Percentiles rank a stretch among this genome's conserved stretches.
These are phyloP conservation scores for Aaosphaeria arxii DNA, from an alignment of 2,329 filamentous ascomycete species.

Conservation along the genomic window DNA sequence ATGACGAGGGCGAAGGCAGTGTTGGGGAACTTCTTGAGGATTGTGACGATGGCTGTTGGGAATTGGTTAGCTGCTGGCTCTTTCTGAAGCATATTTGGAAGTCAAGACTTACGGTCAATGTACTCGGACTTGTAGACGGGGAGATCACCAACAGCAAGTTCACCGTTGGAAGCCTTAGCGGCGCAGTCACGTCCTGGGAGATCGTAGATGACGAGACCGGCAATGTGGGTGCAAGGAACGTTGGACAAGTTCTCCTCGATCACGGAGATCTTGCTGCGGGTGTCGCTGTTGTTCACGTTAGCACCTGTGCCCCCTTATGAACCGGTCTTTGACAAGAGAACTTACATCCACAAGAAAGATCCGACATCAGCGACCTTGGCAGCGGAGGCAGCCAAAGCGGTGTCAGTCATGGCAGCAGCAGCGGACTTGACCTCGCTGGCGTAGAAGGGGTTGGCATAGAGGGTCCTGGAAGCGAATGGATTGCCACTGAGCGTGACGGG, in stretches of 20 bases:
- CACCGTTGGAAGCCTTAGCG: slow-evolving; percentile 63
- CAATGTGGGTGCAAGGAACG: slow-evolving; percentile 48
- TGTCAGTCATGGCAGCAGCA: slow-evolving; percentile 56
- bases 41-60: slow-evolving; percentile 47
- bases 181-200: slow-evolving; percentile 64
- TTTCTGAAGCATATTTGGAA: background rate
- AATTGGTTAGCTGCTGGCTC: background rate
- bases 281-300: slow-evolving; percentile 41
- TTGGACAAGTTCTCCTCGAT: slow-evolving; percentile 51
- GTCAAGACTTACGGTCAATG: slow-evolving; percentile 45
- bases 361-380: slow-evolving; percentile 48
- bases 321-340: slow-evolving; percentile 1
- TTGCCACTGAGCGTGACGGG: slow-evolving; percentile 48
- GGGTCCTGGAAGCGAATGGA: slow-evolving; percentile 49
- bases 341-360: slow-evolving; percentile 55
- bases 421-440: slow-evolving; percentile 51
- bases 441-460: slow-evolving; percentile 55
- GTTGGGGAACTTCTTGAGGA: slow-evolving; percentile 55
- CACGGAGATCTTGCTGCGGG: slow-evolving; percentile 49
- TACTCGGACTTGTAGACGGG: slow-evolving; percentile 52
- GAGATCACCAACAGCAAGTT: slow-evolving; percentile 55
- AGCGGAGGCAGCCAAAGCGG: slow-evolving; percentile 52
- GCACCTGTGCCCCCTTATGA: background rate
- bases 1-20: slow-evolving; percentile 41
- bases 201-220: slow-evolving; percentile 61